Base-by-base conservation (phyloP, 2,329 filamentous ascomycete genomes). In the Sporothrix pseudoabietina region DNA sequence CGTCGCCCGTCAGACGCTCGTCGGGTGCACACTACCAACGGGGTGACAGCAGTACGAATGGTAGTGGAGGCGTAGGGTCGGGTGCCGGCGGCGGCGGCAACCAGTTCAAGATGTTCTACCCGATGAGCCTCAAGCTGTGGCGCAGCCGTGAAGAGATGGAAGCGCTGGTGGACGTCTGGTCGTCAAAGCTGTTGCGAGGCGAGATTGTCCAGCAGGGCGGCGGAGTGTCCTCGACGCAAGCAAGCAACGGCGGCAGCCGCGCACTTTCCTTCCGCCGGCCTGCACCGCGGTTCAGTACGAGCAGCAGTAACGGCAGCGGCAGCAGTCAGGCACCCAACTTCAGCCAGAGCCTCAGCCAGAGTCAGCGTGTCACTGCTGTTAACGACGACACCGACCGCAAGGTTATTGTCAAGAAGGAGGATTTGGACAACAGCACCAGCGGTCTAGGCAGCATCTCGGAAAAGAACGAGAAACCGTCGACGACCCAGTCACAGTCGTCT, bases 21-120 rank as follows among this genome's bases (percentile, higher is more conserved):
- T 80, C 84, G 77, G 89, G 26, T 85, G 85, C 85, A 79, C 83
- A 78, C 74, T 78, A 70, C 76, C 77, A 75, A 16, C 73, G 72
- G 8, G 49, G 66, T 5, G 44, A 70, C 66, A 70, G 32, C 19
- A 66, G 78, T 80, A 78, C 44, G 4, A 14, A 54, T 55, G 66
- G 55, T 6, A 55, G 72, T 16, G 54, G 72, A 6, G 72, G 77
- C 83, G 78, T 78, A 79, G 77, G 83, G 78, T 16, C 16, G 0
- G 61, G n/a, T 1, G 61, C 39, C 1, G 80, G 85, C 74, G 79
- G 82, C 76, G 81, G 84, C 66, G 81, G 83, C 1, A 92, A 94
- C 78, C 88, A 92, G 0, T 91, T 90, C 82, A 94, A 92, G 79
- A 97, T 99, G 93, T 97, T 94, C 77, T 99, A 96, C 78, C 96